Base-by-base conservation (phyloP, 345 rosid species). In the Euclidium syriacum region DNA sequence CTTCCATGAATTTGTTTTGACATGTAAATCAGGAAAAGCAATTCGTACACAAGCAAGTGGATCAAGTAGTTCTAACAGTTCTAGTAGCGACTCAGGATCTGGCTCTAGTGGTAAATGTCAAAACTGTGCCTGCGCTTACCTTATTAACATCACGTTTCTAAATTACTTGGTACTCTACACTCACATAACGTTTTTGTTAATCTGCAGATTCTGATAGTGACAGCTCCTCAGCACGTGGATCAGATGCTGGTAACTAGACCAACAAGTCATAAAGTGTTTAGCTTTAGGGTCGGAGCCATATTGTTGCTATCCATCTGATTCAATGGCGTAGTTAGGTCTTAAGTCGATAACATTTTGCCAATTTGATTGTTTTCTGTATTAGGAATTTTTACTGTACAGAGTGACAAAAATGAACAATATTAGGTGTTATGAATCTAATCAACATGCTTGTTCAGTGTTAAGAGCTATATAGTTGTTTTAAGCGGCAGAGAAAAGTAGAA, bases 31-130 rank as follows among this genome's bases (percentile, higher is more conserved):
- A 72, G 72, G 66, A 30, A 60, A 56, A 65, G 71, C 63, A 26
- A 51, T 66, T 41, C 60, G 60, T 12, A 18, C 59, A 72, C 66
- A 58, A 65, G 72, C 72, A 43, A 25, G 51, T 58, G 76, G 76
- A 72, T 72, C 76, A 59, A 72, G 68, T 72, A 72, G 76, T 72
- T 72, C 72, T 58, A 72, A 60, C 52, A 72, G 76, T 52, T 72
- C 76, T 24, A 72, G 76, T 49, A 65, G 72, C 27, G 76, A 66
- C 67, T 52, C 76, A 4, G 76, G 63, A 51, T 72, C 76, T 66
- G 15, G 62, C 66, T 52, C 76, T 42, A 72, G 72, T 59, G 76
- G 76, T 72, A 72, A 65, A 12, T 59, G 32, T 43, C 42, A 52
- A 66, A 52, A 20, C 61, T 43, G 19, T 39, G 24, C 42, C 58